Evolutionary conservation across 2,329 filamentous ascomycete genomes (phyloP).

Genomic region (Alternaria solani): DNA sequence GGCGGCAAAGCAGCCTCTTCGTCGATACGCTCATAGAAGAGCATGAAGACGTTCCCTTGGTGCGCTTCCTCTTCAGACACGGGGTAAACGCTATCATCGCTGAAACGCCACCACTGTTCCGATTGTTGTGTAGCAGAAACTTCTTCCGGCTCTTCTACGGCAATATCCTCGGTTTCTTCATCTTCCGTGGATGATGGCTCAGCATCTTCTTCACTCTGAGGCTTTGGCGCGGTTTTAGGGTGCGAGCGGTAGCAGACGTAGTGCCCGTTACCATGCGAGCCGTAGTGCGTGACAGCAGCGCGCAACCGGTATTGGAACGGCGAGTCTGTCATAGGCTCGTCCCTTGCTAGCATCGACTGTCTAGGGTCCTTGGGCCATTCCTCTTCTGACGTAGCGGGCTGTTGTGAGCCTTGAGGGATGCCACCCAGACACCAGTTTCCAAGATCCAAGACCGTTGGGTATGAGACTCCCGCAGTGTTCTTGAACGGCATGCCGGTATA

Average conservation of each 20-base stretch:
- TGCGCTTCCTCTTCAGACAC: slow-evolving; percentile 76
- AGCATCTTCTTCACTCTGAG: slow-evolving; percentile 4
- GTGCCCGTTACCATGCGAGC: slow-evolving; percentile 92
- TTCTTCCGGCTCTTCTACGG: slow-evolving; percentile 27
- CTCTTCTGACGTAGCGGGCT: slow-evolving; percentile 58
- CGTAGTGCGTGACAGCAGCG: slow-evolving; percentile 87
- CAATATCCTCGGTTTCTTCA: slow-evolving; percentile 18
- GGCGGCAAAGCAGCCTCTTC: slow-evolving; percentile 54
- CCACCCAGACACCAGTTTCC: slow-evolving; percentile 85
- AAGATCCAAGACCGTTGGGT: slow-evolving; percentile 77
- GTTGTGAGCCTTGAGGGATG: slow-evolving; percentile 33
- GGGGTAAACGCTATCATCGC: slow-evolving; percentile 82
- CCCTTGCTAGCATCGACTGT: slow-evolving; percentile 73
- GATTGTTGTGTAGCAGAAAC: neutral
- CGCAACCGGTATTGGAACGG: slow-evolving; percentile 73
- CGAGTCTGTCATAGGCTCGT: slow-evolving; percentile 45
- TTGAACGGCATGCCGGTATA: slow-evolving; percentile 80
- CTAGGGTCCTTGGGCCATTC: slow-evolving; percentile 74
- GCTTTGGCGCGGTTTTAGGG: slow-evolving; percentile 40
- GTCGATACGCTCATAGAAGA: slow-evolving; percentile 80
- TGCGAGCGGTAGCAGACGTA: slow-evolving; percentile 90
- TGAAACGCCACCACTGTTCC: slow-evolving; percentile 85
- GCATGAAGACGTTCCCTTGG: slow-evolving; percentile 90
- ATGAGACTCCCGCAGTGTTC: slow-evolving; percentile 80
- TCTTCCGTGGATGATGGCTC: slow-evolving; percentile 5